phyloP scores from a whole-genome alignment of 1,284 basidiomycete species.

The Trichosporon sp. region DNA sequence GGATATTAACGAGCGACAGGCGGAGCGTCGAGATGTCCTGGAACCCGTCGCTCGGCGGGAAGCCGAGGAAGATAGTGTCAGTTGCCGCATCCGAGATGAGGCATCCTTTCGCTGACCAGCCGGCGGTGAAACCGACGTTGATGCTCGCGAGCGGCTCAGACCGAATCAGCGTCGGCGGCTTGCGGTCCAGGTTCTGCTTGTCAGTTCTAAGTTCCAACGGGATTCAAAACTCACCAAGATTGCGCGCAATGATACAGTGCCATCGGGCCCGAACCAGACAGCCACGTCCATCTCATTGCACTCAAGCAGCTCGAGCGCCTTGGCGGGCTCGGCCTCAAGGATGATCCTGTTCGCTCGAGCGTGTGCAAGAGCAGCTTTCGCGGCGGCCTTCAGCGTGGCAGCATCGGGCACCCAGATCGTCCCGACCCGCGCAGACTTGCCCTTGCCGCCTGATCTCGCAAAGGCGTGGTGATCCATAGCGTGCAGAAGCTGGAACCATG shows the following conservation, averaged over 20 bases:
- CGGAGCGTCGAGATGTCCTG: slow-evolving; percentile 13
- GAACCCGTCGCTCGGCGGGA: slow-evolving; percentile 8
- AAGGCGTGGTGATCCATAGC: slow-evolving; percentile 56
- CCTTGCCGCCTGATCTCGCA: slow-evolving; percentile 29
- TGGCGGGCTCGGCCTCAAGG: slow-evolving; percentile 10
- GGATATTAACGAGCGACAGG: slow-evolving; percentile 22
- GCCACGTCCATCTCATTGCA: slow-evolving; percentile 74
- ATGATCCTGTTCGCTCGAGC: slow-evolving; percentile 47
- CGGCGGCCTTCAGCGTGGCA: slow-evolving; percentile 21
- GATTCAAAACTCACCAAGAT: slow-evolving; percentile 58
- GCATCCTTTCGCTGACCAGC: slow-evolving; percentile 54
- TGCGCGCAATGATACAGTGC: slow-evolving; percentile 64
- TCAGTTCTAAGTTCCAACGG: background rate
- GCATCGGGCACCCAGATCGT: slow-evolving; percentile 33
- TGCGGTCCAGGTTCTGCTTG: slow-evolving; percentile 76
- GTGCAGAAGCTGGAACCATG: slow-evolving; percentile 75
- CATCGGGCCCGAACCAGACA: slow-evolving; percentile 63
- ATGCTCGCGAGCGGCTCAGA: slow-evolving; percentile 66
- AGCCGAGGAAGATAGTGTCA: slow-evolving; percentile 52
- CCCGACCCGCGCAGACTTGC: slow-evolving; percentile 19
- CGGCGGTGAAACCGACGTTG: background rate
- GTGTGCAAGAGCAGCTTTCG: slow-evolving; percentile 20
- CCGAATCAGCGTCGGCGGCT: slow-evolving; percentile 75
- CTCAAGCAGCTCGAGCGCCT: slow-evolving; percentile 33
- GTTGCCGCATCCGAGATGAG: slow-evolving; percentile 53